Evolutionary conservation across 1,139 yeast genomes (phyloP).

Genomic region (Magnusiomyces tetraspermus): DNA sequence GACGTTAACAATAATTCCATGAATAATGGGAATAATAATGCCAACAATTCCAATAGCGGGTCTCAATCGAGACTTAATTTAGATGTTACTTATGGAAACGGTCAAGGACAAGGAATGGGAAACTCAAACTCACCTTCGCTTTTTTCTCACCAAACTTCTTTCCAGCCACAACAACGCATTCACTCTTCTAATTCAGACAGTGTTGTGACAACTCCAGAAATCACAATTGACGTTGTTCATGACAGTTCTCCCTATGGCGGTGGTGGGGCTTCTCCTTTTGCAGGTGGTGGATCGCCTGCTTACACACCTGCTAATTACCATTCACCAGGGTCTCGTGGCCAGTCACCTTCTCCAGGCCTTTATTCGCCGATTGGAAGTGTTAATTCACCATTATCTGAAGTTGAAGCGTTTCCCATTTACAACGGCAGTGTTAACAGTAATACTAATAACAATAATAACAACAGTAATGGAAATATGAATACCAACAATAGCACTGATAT

Average conservation of each 20-base stretch:
- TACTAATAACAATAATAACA: too few species aligned
- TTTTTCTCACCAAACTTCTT: background rate
- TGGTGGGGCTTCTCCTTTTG: background rate
- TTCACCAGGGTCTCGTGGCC: conserved; percentile 7
- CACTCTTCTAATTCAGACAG: conserved; percentile 2
- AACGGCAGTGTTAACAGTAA: conserved; percentile 1
- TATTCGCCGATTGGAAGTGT: conserved; percentile 1
- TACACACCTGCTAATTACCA: background rate
- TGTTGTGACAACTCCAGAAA: conserved; percentile 13
- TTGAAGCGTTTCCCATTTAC: conserved; percentile 7
- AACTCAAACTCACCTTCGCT: background rate
- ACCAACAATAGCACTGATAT: too few species aligned
- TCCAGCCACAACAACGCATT: conserved; percentile 11
- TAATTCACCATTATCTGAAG: conserved; percentile 5
- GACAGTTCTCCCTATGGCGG: background rate
- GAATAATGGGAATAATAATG: background rate
- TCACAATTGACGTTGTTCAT: conserved; percentile 13
- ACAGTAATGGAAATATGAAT: too few species aligned
- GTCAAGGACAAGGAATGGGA: background rate
- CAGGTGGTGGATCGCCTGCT: background rate
- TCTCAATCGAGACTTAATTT: too few species aligned
- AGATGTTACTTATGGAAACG: too few species aligned
- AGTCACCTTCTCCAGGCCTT: background rate
- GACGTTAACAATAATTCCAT: background rate
- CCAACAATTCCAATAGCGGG: background rate